phyloP scores from a whole-genome alignment of 1,139 yeast species.

The Ogataea hybrid region DNA sequence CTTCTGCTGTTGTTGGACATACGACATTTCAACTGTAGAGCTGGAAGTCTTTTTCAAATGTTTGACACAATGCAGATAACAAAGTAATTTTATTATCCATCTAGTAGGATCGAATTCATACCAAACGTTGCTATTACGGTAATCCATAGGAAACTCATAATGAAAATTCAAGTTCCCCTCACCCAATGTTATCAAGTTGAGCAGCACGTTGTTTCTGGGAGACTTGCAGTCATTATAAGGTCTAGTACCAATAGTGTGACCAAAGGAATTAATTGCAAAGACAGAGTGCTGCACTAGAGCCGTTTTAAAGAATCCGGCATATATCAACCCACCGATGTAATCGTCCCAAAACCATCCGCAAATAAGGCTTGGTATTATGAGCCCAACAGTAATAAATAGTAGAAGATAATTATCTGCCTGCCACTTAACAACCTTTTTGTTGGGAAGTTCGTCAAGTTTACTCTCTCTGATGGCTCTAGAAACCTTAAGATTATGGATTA shows the following conservation, averaged over 20 bases:
- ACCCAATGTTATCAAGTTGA: too few relatives aligned
- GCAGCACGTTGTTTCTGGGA: too few relatives aligned
- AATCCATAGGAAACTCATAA: conserved; percentile 74
- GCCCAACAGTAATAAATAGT: conserved; percentile 44
- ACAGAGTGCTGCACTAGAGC: conserved; percentile 53
- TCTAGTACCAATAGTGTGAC: conserved; percentile 56
- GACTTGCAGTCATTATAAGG: conserved; percentile 66
- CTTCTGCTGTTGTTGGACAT: conserved; percentile 64
- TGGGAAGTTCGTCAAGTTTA: conserved; percentile 34
- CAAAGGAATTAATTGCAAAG: conserved; percentile 56
- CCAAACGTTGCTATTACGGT: conserved; percentile 49
- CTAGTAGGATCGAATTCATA: conserved; percentile 67
- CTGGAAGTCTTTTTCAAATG: conserved; percentile 42
- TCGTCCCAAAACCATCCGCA: conserved; percentile 47
- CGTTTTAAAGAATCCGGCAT: conserved; percentile 61
- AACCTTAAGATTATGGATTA: conserved; percentile 49
- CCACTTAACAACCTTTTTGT: conserved; percentile 50
- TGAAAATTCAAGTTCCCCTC: conserved; percentile 67
- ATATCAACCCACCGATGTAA: conserved; percentile 54
- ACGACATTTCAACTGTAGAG: conserved; percentile 52
- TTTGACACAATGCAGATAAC: conserved; percentile 40
- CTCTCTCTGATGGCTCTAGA: conserved; percentile 36
- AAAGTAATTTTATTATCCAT: conserved; percentile 50
- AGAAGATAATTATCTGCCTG: conserved; percentile 49
- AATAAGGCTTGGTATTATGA: conserved; percentile 48